Evolutionary conservation across 1,284 basidiomycete genomes (phyloP).

Genomic region (Marasmius tenuissimus): DNA sequence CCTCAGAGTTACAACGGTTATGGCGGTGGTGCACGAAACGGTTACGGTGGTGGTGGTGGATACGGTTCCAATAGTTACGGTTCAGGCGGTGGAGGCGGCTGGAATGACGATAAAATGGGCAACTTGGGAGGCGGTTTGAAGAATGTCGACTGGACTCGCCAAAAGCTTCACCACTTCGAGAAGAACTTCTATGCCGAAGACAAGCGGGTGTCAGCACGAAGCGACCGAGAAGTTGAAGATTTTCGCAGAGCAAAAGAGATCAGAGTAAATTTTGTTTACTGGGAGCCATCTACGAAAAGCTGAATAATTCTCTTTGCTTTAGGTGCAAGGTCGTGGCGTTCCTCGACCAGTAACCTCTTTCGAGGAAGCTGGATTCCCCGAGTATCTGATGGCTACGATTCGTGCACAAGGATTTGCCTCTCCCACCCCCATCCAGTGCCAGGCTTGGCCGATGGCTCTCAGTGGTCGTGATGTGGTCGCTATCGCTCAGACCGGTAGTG

Average conservation of each 20-base stretch:
- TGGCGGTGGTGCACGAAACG: constrained; percentile 3
- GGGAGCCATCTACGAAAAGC: neutral
- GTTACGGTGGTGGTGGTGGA: constrained; percentile 32
- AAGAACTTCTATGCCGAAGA: constrained; percentile 99
- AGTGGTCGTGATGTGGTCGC: constrained; percentile 94
- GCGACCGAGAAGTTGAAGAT: constrained; percentile 86
- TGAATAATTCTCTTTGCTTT: constrained; percentile 4
- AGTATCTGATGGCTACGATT: constrained; percentile 94
- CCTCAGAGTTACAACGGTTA: constrained; percentile 31
- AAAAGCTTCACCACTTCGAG: constrained; percentile 82
- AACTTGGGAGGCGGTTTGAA: constrained; percentile 84
- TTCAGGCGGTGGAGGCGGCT: constrained; percentile 53
- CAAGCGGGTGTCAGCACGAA: constrained; percentile 76
- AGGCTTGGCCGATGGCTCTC: constrained; percentile 98
- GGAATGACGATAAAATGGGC: constrained; percentile 77
- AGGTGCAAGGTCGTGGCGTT: constrained; percentile 88
- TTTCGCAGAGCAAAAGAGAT: constrained; percentile 89
- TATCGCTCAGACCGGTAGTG: constrained; percentile 95
- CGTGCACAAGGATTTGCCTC: constrained; percentile 88
- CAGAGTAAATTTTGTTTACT: constrained; percentile 48
- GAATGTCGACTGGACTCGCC: constrained; percentile 81
- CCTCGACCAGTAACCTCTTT: constrained; percentile 92
- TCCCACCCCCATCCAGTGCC: constrained; percentile 96
- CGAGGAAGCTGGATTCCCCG: constrained; percentile 94
- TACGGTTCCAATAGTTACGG: constrained; percentile 43